Base-by-base conservation (phyloP, 2,329 filamentous ascomycete genomes). In the Chaetomiaceae sp. region DNA sequence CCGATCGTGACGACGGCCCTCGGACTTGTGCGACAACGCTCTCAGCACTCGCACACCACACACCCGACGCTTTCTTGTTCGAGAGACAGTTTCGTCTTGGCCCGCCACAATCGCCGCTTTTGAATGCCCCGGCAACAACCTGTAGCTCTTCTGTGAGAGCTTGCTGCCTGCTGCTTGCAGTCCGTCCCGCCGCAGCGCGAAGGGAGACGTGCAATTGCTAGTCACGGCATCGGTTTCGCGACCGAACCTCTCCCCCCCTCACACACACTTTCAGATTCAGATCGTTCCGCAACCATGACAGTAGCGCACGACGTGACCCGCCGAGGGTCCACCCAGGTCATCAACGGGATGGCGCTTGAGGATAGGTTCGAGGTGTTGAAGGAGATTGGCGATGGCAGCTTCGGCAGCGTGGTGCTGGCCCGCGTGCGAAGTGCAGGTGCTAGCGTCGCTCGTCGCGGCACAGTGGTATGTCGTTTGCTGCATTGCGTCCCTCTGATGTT, bases 321-420 rank as follows among this genome's bases (percentile, higher is more conserved):
- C 64, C 82, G 87, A 68, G 82, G 82, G 70, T 80, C 82, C 62
- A 75, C 80, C 70, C 71, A 76, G 55, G 65, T 67, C 60, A 64
- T 70, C 59, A 69, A 70, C 48, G 72, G 69, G 36, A 65, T 85
- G 73, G 80, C 84, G 49, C 82, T 99, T 49, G 91, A 96, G 69
- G 94, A 99, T 68, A 85, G 91, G 63, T 99, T 96, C 69, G 92
- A 99, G 72, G 85, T 99, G 51, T 76, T 99, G 68, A 99, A 97
- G 73, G 94, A 99, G 67, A 95, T 99, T 69, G 94, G 94, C 45
- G 94, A 99, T 82, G 94, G 94, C 62, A 97, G 94, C 75, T 99
- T 99, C 69, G 94, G 94, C 55, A 97, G 90, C 67, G 94, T 99
- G 59, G 87, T 89, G 54, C 79, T 99, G 58, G 94, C 92, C 62